Evolutionary conservation across 2,329 filamentous ascomycete genomes (phyloP).

Genomic region (Laburnicola sp.): DNA sequence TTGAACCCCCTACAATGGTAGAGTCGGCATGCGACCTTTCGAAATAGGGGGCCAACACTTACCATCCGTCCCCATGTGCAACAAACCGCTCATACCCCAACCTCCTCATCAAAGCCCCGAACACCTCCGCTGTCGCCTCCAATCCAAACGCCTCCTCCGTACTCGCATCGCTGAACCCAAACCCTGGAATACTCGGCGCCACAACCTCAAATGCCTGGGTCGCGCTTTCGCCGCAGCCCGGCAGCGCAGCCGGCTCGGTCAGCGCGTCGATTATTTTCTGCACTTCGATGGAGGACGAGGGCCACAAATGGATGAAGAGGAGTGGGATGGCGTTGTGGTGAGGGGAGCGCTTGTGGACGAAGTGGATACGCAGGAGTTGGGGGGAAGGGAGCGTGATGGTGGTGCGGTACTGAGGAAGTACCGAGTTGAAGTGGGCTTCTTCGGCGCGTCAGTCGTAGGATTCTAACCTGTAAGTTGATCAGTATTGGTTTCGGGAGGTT

Average conservation of each 20-base stretch:
- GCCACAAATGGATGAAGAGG: constrained; percentile 67
- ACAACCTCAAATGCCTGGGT: constrained; percentile 64
- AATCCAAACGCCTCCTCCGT: constrained; percentile 55
- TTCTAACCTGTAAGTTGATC: constrained; percentile 58
- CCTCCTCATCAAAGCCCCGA: constrained; percentile 63
- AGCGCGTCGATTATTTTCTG: constrained; percentile 59
- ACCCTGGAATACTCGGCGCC: constrained; percentile 65
- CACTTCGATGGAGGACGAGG: constrained; percentile 65
- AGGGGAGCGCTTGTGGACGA: constrained; percentile 63
- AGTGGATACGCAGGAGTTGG: constrained; percentile 61
- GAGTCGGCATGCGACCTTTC: neutral
- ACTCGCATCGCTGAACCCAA: constrained; percentile 68
- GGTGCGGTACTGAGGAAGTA: constrained; percentile 67
- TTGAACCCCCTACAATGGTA: constrained; percentile 46
- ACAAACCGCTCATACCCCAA: constrained; percentile 64
- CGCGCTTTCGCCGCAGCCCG: constrained; percentile 21
- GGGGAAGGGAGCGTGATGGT: constrained; percentile 47
- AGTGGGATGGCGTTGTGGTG: constrained; percentile 62
- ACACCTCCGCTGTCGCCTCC: constrained; percentile 57
- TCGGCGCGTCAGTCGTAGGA: constrained; percentile 66
- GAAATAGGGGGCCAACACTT: constrained; percentile 17
- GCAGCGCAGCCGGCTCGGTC: constrained; percentile 55
- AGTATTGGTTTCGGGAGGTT: constrained; percentile 13
- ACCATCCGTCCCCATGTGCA: constrained; percentile 58
- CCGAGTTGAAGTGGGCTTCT: constrained; percentile 61